A percentile compares a stretch with the other conserved stretches of the same genome.
phyloP scores from a whole-genome alignment of 2,329 filamentous ascomycete species.

The Waltergamsia citrina region DNA sequence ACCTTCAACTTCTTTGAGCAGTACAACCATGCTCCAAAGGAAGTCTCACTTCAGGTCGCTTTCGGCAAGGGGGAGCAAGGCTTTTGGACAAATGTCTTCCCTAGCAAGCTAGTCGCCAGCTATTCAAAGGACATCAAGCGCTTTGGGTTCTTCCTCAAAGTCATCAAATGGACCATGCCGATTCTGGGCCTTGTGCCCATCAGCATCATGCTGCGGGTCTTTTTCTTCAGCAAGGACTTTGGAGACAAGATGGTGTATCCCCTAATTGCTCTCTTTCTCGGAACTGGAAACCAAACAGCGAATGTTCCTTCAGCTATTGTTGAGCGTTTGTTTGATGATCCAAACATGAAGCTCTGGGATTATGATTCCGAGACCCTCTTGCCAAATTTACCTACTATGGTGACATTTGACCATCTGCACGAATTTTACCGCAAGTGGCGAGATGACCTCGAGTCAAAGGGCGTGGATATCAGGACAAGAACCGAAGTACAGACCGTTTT shows the following conservation, averaged over 20 bases:
- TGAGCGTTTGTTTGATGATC: constrained; percentile 47
- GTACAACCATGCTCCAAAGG: constrained; percentile 44
- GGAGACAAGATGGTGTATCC: constrained; percentile 62
- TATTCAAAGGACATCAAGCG: constrained; percentile 46
- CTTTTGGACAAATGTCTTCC: constrained; percentile 60
- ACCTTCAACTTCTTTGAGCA: constrained; percentile 55
- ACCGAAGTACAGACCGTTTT: constrained; percentile 46
- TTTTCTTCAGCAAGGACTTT: constrained; percentile 61
- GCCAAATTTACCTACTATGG: constrained; percentile 54
- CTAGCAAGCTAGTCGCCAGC: constrained; percentile 44
- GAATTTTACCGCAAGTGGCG: constrained; percentile 53
- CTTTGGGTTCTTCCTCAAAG: constrained; percentile 44
- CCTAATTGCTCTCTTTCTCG: constrained; percentile 63
- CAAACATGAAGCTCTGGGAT: constrained; percentile 50
- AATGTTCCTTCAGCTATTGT: constrained; percentile 62
- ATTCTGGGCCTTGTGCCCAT: constrained; percentile 53
- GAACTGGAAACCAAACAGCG: constrained; percentile 65
- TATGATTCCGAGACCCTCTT: constrained; percentile 45
- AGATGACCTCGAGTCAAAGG: constrained; percentile 39
- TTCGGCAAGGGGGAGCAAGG: constrained; percentile 49
- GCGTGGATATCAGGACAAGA: constrained; percentile 44
- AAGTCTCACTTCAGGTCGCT: constrained; percentile 51
- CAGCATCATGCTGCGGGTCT: constrained; percentile 55
- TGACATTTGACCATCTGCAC: constrained; percentile 53
- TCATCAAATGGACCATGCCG: constrained; percentile 51